A percentile compares a stretch with the other conserved stretches of the same genome.
These are phyloP conservation scores for Brasilioporus rufonigricans DNA, from an alignment of 768 basidiomycete genomes.

Conservation along the genomic window DNA sequence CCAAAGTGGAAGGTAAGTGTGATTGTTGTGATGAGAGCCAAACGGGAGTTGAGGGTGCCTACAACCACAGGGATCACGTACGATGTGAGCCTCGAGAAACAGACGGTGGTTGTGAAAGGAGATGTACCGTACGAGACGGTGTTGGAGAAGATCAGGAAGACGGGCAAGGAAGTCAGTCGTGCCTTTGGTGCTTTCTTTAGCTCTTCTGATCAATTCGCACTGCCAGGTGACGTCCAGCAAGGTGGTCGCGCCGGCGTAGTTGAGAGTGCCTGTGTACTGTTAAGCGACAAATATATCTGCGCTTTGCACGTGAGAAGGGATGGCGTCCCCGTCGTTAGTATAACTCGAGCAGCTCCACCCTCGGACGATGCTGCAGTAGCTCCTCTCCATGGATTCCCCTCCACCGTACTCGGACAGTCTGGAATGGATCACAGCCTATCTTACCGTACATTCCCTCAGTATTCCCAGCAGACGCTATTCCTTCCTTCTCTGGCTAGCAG, in stretches of 20 bases:
- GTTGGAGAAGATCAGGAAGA: conserved; percentile 79
- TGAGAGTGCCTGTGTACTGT: no score
- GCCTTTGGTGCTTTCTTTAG: neutral
- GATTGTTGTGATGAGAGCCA: neutral
- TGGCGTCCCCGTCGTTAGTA: no score
- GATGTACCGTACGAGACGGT: conserved; percentile 61
- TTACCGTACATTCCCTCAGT: conserved; percentile 55
- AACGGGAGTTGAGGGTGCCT: neutral
- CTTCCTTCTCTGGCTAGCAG: conserved; percentile 57
- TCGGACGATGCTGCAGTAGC: neutral
- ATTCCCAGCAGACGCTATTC: conserved; percentile 51
- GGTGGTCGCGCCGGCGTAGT: conserved; percentile 17
- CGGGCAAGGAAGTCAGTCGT: conserved; percentile 75
- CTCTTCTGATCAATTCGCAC: neutral
- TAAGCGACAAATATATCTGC: neutral
- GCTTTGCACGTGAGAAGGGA: no score
- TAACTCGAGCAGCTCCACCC: no score
- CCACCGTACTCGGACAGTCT: conserved; percentile 43
- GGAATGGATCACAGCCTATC: conserved; percentile 56
- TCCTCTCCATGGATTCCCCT: conserved; percentile 37
- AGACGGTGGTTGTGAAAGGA: conserved; percentile 70
- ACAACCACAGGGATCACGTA: conserved; percentile 38
- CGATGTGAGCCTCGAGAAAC: conserved; percentile 61
- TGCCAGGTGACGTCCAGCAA: conserved; percentile 46
- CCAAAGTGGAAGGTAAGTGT: conserved; percentile 49